phyloP scores from a whole-genome alignment of 345 rosid species.

The Cardamine resedifolia region DNA sequence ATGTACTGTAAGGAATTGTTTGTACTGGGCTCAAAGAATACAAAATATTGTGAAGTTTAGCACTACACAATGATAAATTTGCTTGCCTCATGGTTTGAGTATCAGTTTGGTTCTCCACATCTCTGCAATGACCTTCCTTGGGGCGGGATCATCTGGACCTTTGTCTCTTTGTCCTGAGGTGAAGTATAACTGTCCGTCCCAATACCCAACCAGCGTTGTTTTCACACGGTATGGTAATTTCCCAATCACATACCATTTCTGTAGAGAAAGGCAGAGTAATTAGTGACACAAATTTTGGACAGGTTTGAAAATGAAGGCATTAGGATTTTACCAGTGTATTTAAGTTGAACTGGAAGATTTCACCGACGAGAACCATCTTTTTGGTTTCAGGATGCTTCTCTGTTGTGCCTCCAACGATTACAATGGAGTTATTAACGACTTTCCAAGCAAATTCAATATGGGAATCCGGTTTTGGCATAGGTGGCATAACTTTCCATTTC shows the following conservation, averaged over 20 bases:
- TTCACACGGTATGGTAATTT: conserved; percentile 90
- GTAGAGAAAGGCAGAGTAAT: conserved; percentile 24
- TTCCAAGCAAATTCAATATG: conserved; percentile 98
- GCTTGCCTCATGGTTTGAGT: conserved; percentile 42
- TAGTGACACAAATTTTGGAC: background rate
- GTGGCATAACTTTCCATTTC: conserved; percentile 80
- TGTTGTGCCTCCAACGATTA: conserved; percentile 91
- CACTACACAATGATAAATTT: background rate
- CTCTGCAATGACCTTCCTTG: conserved; percentile 78
- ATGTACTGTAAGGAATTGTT: conserved; percentile 25
- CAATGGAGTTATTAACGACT: conserved; percentile 75
- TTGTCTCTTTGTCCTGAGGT: conserved; percentile 96
- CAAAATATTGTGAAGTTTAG: background rate
- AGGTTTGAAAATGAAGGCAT: background rate
- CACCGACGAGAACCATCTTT: conserved; percentile 88
- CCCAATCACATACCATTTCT: conserved; percentile 89
- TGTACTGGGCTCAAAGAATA: conserved; percentile 3
- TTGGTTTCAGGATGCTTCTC: conserved; percentile 93
- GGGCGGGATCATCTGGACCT: conserved; percentile 84
- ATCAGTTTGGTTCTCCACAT: conserved; percentile 89
- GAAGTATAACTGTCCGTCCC: conserved; percentile 86
- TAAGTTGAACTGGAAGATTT: conserved; percentile 79
- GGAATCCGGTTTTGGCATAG: conserved; percentile 93
- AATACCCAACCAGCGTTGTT: conserved; percentile 77
- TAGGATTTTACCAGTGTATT: conserved; percentile 54